A percentile compares a stretch with the other conserved stretches of the same genome.
Conservation (phyloP, 75 land plant genomes). For the Cunninghamia lanceolata region DNA sequence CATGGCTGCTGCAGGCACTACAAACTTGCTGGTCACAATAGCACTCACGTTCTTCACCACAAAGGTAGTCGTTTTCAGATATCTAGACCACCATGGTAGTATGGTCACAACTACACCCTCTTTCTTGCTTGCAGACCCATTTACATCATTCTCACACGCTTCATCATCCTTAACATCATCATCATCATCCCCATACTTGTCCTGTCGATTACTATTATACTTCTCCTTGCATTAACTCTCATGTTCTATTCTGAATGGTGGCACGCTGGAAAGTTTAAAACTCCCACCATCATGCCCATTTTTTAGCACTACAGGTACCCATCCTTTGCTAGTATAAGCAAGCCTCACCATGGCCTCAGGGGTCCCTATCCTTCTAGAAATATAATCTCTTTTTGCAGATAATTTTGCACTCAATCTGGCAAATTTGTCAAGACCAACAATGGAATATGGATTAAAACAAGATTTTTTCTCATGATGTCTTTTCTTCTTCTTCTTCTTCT, state of each 20-base stretch:
- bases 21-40: background rate
- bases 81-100: background rate
- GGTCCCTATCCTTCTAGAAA: background rate
- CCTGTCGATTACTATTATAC: background rate
- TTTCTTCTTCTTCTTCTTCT: too few species aligned
- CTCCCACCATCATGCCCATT: background rate
- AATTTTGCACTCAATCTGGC: background rate
- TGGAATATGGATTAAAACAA: constrained; percentile 8
- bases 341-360: constrained; percentile 6
- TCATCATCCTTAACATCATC: background rate
- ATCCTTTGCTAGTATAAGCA: background rate
- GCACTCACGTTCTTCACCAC: background rate
- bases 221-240: background rate
- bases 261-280: too few species aligned
- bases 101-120: background rate
- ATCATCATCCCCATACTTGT: background rate
- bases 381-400: constrained; percentile 4
- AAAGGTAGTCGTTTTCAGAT: background rate
- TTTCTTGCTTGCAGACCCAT: background rate
- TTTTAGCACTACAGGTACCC: constrained; percentile 6
- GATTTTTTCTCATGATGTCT: background rate
- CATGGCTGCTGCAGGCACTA: background rate
- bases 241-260: too few species aligned
- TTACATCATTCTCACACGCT: background rate
- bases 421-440: constrained; percentile 13